Conservation (phyloP, 495 filamentous ascomycete genomes). For the Astrocystis sublimbata region DNA sequence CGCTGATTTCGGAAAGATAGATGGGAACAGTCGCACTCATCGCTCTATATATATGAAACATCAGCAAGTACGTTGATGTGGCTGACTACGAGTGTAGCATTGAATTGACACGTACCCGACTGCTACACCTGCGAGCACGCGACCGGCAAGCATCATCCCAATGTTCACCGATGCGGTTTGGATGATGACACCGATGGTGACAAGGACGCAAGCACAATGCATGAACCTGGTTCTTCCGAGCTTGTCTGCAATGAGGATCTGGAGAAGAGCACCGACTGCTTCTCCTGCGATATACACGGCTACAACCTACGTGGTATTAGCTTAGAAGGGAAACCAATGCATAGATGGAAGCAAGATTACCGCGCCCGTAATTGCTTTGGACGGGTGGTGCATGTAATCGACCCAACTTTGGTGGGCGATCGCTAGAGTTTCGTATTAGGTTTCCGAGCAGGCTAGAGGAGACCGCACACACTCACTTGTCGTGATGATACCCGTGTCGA, state of each 20-base stretch:
- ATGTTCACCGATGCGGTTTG: slow-evolving; percentile 60
- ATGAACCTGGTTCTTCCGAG: slow-evolving; percentile 61
- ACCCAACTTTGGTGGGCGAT: slow-evolving; percentile 63
- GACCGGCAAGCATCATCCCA: slow-evolving; percentile 61
- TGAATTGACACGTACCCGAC: slow-evolving; percentile 49
- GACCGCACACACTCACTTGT: slow-evolving; percentile 50
- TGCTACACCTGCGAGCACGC: slow-evolving; percentile 55
- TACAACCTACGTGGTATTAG: slow-evolving; percentile 38
- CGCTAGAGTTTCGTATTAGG: slow-evolving; percentile 34
- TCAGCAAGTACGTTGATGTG: not conserved
- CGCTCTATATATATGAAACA: not conserved
- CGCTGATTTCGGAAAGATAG: slow-evolving; percentile 60
- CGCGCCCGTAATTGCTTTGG: slow-evolving; percentile 57
- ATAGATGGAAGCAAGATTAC: slow-evolving; percentile 26
- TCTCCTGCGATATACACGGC: slow-evolving; percentile 64
- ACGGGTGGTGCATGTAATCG: slow-evolving; percentile 58
- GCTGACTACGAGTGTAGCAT: not conserved
- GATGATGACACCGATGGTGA: slow-evolving; percentile 57
- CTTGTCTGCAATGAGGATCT: slow-evolving; percentile 56
- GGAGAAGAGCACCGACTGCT: slow-evolving; percentile 53
- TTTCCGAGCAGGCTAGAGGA: not conserved
- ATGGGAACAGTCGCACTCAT: slow-evolving; percentile 57
- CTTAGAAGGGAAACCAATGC: not conserved
- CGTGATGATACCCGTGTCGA: slow-evolving; percentile 61
- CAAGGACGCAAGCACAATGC: slow-evolving; percentile 58